These are phyloP conservation scores for Boletus huronensis DNA, from an alignment of 768 basidiomycete species.

Conservation along the genomic window DNA sequence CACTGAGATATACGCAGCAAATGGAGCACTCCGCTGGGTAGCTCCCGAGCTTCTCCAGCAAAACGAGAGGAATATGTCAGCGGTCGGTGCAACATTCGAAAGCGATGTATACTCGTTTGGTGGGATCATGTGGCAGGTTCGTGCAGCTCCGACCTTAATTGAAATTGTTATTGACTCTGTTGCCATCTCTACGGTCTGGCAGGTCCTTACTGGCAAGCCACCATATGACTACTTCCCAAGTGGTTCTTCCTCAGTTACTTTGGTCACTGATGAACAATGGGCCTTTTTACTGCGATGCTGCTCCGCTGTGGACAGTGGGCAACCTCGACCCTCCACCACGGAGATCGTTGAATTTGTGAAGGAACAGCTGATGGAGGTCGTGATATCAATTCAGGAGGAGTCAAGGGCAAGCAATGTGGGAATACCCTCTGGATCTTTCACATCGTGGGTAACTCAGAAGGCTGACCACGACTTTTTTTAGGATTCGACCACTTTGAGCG, in stretches of 20 bases:
- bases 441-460: neutral
- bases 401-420: neutral
- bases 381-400: neutral
- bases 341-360: neutral
- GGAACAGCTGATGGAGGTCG: neutral
- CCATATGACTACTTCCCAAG: neutral
- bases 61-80: neutral
- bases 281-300: neutral
- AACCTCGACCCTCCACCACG: neutral
- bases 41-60: neutral
- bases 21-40: no score
- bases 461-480: neutral
- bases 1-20: neutral
- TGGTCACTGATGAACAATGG: neutral
- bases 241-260: no score
- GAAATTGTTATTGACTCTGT: neutral
- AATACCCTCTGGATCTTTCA: neutral
- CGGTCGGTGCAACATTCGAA: neutral
- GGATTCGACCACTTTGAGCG: neutral
- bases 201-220: neutral
- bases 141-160: no score
- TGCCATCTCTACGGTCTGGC: neutral
- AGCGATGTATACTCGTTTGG: neutral
- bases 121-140: neutral
- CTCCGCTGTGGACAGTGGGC: neutral